Evolutionary conservation across 2,329 filamentous ascomycete species (phyloP).

Genomic region (Apiospora kogelbergensis): DNA sequence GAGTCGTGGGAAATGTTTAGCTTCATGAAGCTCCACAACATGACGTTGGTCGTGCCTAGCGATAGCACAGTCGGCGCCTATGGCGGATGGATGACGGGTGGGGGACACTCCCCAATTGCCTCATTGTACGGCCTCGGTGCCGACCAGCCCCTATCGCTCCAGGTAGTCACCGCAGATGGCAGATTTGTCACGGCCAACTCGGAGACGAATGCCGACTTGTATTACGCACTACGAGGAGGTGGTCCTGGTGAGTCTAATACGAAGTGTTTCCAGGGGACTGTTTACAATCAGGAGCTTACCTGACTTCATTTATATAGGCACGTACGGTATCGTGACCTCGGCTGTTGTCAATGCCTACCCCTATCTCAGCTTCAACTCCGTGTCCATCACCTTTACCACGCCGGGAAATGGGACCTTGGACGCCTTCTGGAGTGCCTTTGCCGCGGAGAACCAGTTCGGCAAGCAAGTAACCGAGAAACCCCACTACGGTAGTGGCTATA

Average conservation of each 20-base stretch:
- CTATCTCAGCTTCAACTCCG: conserved; percentile 22
- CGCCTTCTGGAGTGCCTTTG: conserved; percentile 32
- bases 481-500: conserved; percentile 36
- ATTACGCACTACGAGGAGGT: conserved; percentile 52
- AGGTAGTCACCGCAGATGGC: conserved; percentile 18
- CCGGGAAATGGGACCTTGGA: conserved; percentile 14
- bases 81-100: conserved; percentile 48
- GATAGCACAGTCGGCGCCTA: conserved; percentile 38
- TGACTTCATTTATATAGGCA: conserved; percentile 48
- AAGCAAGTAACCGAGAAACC: conserved; percentile 30
- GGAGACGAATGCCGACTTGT: conserved; percentile 45
- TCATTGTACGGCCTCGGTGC: conserved; percentile 44
- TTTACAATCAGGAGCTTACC: conserved; percentile 2
- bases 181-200: conserved; percentile 36
- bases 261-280: background rate
- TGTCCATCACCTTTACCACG: conserved; percentile 22
- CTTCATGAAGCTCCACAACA: conserved; percentile 19
- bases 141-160: conserved; percentile 38
- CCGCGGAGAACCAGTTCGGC: conserved; percentile 32
- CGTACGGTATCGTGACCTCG: conserved; percentile 31
- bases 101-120: conserved; percentile 40
- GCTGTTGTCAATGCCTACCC: conserved; percentile 31
- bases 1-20: conserved; percentile 20
- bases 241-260: conserved; percentile 26
- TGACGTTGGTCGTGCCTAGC: conserved; percentile 39